Conservation (phyloP, 345 rosid genomes). For the Iberis pinnata region DNA sequence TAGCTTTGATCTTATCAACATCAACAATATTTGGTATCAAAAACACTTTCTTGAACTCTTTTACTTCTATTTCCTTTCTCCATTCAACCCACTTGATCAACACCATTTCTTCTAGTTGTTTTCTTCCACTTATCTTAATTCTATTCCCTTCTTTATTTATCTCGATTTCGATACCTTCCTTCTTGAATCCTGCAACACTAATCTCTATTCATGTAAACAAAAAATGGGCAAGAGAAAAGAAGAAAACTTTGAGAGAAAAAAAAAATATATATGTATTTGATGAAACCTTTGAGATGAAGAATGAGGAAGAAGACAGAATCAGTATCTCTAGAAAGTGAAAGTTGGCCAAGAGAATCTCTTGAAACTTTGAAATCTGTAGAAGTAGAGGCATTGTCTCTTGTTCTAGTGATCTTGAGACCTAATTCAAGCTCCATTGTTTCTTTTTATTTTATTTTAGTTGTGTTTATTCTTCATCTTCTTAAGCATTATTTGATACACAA, state of each 20-base stretch:
- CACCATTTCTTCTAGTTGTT: slow-evolving; percentile 64
- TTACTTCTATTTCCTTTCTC: slow-evolving; percentile 52
- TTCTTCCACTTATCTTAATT: slow-evolving; percentile 49
- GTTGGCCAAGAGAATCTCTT: slow-evolving; percentile 41
- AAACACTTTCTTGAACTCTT: slow-evolving; percentile 49
- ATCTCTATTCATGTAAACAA: not conserved
- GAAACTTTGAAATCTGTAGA: slow-evolving; percentile 39
- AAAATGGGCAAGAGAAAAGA: not conserved
- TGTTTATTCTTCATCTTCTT: too few species aligned
- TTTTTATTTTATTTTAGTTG: not conserved
- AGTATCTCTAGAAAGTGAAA: slow-evolving; percentile 61
- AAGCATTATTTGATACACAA: not conserved
- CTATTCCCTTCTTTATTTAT: slow-evolving; percentile 59
- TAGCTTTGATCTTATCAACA: slow-evolving; percentile 61
- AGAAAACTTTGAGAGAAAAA: not conserved
- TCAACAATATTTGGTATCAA: slow-evolving; percentile 49
- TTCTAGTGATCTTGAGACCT: slow-evolving; percentile 69
- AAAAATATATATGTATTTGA: not conserved
- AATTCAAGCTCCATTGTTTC: slow-evolving; percentile 68
- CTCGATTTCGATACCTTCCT: slow-evolving; percentile 50
- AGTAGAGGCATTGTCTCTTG: slow-evolving; percentile 51
- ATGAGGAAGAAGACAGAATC: slow-evolving; percentile 50
- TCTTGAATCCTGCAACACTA: slow-evolving; percentile 48
- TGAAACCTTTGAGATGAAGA: slow-evolving; percentile 67
- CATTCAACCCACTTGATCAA: slow-evolving; percentile 52